Evolutionary conservation across 164 flowering plant species (phyloP), one percentile per base, ranked within the genome.

Genomic region (Aristolochia contorta): DNA sequence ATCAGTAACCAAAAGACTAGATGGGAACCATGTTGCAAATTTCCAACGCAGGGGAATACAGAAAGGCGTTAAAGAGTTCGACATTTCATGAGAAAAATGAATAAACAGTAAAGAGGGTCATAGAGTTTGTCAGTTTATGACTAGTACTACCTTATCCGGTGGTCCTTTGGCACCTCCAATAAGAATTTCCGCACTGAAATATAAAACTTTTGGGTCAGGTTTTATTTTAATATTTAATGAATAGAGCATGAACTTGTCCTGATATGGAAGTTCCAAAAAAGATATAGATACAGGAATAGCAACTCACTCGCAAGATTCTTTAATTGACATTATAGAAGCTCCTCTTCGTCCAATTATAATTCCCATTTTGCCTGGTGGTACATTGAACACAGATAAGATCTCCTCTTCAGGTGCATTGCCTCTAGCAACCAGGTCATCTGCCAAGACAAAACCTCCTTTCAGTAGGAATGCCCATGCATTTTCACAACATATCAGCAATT

Each of bases 321-420:
- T 93, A 47, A 93, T 69, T 22, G 89, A 70, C 73, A 79, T 56
- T 72, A 93, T 93, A 23, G 86, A 71, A 51, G 86, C 81, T 62
- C 99, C 99, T 75, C 75, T 76, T 71, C 71, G 77, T 54, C 99
- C 97, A 63, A 93, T 90, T 47, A 93, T 65, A 61, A 78, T 69
- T 47, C 99, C 99, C 97, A 93, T 93, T 77, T 84, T 85, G 19
- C 97, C 96, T 0, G 70, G 78, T 24, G 99, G 99, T 50, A 93
- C 89, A 79, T 82, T 73, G 65, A 93, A 70, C 48, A 88, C 87
- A 1, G 97, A 93, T 22, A 93, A 78, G 48, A 85, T 78, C 76
- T 93, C 97, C 70, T 83, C 84, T 67, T 86, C 97, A 18, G 76
- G 86, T 60, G 67, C 71, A 65, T 77, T 67, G 21, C 69, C 87